These are phyloP conservation scores for Chaetomium cochliodes DNA, from an alignment of 495 filamentous ascomycete genomes.

Conservation along the genomic window DNA sequence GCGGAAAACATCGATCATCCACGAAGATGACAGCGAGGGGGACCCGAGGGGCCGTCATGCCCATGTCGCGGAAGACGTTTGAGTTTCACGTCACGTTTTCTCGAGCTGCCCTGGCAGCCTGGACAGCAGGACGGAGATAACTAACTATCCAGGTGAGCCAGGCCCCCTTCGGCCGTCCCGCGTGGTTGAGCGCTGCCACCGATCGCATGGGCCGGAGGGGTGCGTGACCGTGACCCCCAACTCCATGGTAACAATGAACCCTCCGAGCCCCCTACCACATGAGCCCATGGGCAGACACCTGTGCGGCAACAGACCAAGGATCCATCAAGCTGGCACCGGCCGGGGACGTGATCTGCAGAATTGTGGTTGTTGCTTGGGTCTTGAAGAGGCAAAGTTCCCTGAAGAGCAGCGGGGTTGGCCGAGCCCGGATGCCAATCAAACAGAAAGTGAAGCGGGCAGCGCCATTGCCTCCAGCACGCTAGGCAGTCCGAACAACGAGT, in stretches of 20 bases:
- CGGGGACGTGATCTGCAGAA: neutral
- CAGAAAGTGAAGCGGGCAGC: neutral
- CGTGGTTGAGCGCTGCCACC: neutral
- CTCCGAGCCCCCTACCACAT: too few relatives aligned
- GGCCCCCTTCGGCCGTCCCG: neutral
- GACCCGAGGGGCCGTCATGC: neutral
- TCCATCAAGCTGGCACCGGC: neutral
- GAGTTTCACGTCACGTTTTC: neutral
- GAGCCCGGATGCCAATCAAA: slow-evolving; percentile 4
- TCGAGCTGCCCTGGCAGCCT: neutral
- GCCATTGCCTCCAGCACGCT: neutral
- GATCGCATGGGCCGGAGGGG: too few relatives aligned
- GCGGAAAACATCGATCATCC: neutral
- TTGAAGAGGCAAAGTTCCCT: slow-evolving; percentile 1
- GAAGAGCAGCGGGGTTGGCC: slow-evolving; percentile 11
- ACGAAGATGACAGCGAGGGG: neutral
- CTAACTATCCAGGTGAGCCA: neutral
- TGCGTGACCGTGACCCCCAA: neutral
- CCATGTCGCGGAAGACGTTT: neutral
- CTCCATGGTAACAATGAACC: neutral
- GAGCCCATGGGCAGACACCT: neutral
- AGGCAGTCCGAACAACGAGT: too few relatives aligned
- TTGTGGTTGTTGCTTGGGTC: neutral
- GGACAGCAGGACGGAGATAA: neutral
- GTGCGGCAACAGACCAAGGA: neutral